A percentile compares a stretch with the other conserved stretches of the same genome.
These are phyloP conservation scores for Sanghuangporus baumii DNA, from an alignment of 1,284 basidiomycete genomes.

Conservation along the genomic window DNA sequence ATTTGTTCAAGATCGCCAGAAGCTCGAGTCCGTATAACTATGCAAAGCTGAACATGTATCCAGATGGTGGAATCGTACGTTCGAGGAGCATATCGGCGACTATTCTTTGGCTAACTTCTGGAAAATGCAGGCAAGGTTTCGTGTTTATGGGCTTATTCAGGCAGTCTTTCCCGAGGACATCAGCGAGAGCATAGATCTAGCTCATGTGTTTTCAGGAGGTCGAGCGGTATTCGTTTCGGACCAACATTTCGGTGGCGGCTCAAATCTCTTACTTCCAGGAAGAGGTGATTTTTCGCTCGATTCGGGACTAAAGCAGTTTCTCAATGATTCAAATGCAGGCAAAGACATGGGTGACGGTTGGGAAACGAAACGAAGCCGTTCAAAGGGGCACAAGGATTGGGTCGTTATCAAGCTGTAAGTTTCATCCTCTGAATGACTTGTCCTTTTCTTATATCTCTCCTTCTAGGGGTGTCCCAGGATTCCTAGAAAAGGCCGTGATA, in stretches of 20 bases:
- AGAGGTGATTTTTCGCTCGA: conserved; percentile 43
- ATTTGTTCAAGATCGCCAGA: conserved; percentile 74
- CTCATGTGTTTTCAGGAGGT: conserved; percentile 88
- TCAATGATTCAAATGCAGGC: conserved; percentile 25
- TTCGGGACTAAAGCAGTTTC: conserved; percentile 11
- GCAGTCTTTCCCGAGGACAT: conserved; percentile 54
- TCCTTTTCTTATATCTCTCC: neutral
- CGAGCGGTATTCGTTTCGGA: conserved; percentile 78
- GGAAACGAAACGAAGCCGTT: conserved; percentile 91
- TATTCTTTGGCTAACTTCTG: conserved; percentile 6
- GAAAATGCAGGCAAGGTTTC: conserved; percentile 67
- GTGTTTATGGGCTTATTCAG: conserved; percentile 79
- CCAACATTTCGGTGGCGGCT: conserved; percentile 92
- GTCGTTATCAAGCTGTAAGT: conserved; percentile 83
- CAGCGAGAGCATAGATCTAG: conserved; percentile 69
- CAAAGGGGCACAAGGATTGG: conserved; percentile 84
- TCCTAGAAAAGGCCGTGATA: conserved; percentile 77
- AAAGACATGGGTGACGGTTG: conserved; percentile 98
- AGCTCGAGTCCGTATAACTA: conserved; percentile 60
- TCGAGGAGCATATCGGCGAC: conserved; percentile 14
- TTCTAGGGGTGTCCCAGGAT: conserved; percentile 61
- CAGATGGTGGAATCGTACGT: conserved; percentile 91
- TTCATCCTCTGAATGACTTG: neutral
- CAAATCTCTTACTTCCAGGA: conserved; percentile 89
- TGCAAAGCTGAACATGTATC: conserved; percentile 93